Percentiles rank a stretch among this genome's conserved stretches.
phyloP scores from a whole-genome alignment of 2,329 filamentous ascomycete species.

The Claviceps sorghi region DNA sequence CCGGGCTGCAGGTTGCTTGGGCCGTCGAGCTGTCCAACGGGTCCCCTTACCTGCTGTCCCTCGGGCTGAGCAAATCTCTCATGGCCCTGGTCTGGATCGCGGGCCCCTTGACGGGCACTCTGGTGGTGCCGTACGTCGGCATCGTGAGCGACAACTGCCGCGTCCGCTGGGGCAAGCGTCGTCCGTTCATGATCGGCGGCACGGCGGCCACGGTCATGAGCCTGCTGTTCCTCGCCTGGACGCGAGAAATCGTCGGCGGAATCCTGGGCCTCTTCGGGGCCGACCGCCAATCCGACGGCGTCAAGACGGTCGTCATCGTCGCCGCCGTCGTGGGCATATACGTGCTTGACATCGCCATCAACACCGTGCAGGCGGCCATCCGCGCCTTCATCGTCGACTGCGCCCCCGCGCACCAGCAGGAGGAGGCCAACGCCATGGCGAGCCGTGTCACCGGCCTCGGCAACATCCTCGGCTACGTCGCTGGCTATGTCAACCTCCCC shows the following conservation, averaged over 20 bases:
- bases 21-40: conserved; percentile 89
- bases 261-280: conserved; percentile 58
- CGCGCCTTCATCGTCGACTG: conserved; percentile 89
- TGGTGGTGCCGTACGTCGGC: conserved; percentile 72
- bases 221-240: conserved; percentile 59
- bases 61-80: conserved; percentile 69
- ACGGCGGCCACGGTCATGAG: conserved; percentile 51
- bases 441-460: conserved; percentile 74
- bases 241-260: conserved; percentile 54
- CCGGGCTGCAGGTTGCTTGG: conserved; percentile 88
- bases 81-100: conserved; percentile 79
- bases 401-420: conserved; percentile 83
- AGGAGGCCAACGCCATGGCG: conserved; percentile 87
- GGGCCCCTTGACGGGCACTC: conserved; percentile 60
- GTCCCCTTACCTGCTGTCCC: conserved; percentile 67
- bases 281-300: conserved; percentile 46
- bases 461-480: conserved; percentile 81
- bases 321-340: conserved; percentile 80
- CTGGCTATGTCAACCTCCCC: conserved; percentile 70
- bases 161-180: conserved; percentile 59
- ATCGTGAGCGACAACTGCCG: conserved; percentile 70
- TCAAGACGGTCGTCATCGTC: conserved; percentile 54
- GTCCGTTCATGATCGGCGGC: conserved; percentile 67
- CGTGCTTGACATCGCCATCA: conserved; percentile 85
- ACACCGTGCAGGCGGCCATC: conserved; percentile 88